A percentile compares a stretch with the other conserved stretches of the same genome.
Conservation (phyloP, 202 grass and related monocot species). For the Miscanthus sacchariflorus region DNA sequence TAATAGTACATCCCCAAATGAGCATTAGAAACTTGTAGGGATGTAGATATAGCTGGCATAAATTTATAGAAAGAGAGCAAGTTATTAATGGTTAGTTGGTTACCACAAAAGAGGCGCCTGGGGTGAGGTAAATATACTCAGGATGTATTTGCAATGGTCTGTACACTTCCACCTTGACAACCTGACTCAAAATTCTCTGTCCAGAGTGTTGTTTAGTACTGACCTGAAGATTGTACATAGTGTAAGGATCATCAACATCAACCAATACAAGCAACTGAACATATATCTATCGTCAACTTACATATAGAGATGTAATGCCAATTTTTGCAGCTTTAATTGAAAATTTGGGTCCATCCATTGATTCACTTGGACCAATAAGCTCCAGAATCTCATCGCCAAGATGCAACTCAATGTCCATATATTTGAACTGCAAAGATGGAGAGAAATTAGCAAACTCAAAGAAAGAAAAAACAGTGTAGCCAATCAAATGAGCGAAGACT, state of each 20-base stretch:
- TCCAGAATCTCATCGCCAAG: conserved; percentile 80
- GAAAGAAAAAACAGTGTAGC: conserved; percentile 10
- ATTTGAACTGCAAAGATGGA: conserved; percentile 78
- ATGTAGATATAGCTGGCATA: conserved; percentile 22
- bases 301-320: conserved; percentile 86
- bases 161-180: conserved; percentile 95
- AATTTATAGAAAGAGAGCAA: conserved; percentile 31
- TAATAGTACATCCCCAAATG: conserved; percentile 24
- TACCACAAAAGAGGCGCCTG: conserved; percentile 95
- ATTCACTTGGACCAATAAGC: conserved; percentile 49
- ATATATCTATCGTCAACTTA: conserved; percentile 67
- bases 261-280: conserved; percentile 36
- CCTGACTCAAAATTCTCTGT: conserved; percentile 82
- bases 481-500: background rate
- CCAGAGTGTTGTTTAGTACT: conserved; percentile 76
- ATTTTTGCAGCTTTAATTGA: conserved; percentile 78
- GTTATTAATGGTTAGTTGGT: conserved; percentile 68
- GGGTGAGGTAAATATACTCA: conserved; percentile 89
- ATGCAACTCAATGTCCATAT: conserved; percentile 90
- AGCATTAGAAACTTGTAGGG: conserved; percentile 27
- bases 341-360: conserved; percentile 61
- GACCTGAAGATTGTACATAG: conserved; percentile 66
- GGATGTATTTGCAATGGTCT: conserved; percentile 82
- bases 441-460: conserved; percentile 22
- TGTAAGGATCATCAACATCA: background rate